Conservation (phyloP, 345 rosid genomes). For the Rhodomyrtus tomentosa region DNA sequence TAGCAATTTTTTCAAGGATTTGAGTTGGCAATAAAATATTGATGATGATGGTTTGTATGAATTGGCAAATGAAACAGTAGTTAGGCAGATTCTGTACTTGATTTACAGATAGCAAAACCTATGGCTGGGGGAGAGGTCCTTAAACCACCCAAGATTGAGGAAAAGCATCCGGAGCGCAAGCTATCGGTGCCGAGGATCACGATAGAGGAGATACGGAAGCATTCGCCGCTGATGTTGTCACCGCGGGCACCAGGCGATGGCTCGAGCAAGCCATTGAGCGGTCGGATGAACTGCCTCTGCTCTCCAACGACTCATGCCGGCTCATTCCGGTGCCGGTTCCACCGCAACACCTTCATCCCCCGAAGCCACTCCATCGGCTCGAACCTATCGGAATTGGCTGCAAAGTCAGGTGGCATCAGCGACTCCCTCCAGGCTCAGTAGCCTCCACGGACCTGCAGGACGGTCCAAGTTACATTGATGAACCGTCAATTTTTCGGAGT, state of each 20-base stretch:
- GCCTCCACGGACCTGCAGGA: not conserved
- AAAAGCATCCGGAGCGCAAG: not conserved
- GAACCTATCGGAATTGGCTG: slow-evolving; percentile 38
- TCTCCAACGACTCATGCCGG: slow-evolving; percentile 75
- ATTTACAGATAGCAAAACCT: not conserved
- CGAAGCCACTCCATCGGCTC: slow-evolving; percentile 51
- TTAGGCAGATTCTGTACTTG: not conserved
- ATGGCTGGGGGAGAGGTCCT: slow-evolving; percentile 3
- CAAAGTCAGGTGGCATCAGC: not conserved
- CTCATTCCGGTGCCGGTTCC: slow-evolving; percentile 68
- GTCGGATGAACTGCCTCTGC: slow-evolving; percentile 45
- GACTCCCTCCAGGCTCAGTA: not conserved
- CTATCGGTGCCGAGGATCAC: not conserved
- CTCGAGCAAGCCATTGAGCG: not conserved
- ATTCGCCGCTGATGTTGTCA: not conserved
- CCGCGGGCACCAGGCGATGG: not conserved
- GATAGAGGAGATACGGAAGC: not conserved
- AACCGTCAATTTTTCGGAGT: not conserved
- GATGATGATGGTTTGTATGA: not conserved
- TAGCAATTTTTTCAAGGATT: not conserved
- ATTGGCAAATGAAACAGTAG: not conserved
- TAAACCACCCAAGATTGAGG: not conserved
- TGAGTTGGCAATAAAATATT: not conserved
- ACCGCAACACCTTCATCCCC: slow-evolving; percentile 25
- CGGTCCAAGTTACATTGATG: not conserved